phyloP scores from a whole-genome alignment of 169 alveolate genomes.

The Perkinsus olseni region DNA sequence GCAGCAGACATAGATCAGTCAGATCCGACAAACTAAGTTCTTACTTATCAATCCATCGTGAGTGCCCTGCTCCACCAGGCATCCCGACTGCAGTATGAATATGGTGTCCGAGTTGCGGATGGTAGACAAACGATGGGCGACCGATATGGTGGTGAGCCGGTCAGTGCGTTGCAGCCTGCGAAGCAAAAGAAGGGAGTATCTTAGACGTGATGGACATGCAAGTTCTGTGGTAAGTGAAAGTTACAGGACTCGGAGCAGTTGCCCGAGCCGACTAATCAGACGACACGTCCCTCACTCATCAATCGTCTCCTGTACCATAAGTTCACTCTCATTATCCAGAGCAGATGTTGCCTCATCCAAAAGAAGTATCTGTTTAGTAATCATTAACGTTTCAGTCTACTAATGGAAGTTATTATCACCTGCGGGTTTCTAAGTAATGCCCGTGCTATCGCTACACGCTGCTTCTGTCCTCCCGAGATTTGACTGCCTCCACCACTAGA shows the following conservation, averaged over 20 bases:
- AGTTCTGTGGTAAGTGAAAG: no score
- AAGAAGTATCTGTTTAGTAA: slow-evolving; percentile 34
- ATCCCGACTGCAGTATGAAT: neutral
- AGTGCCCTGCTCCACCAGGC: slow-evolving; percentile 4
- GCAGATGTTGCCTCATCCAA: slow-evolving; percentile 74
- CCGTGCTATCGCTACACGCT: slow-evolving; percentile 76
- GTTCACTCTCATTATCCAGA: slow-evolving; percentile 37
- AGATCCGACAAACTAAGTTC: neutral
- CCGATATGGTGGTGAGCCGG: slow-evolving; percentile 41
- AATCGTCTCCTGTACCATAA: neutral
- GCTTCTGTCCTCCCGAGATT: slow-evolving; percentile 79
- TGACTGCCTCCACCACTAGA: neutral
- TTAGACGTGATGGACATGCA: no score
- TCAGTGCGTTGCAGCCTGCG: neutral
- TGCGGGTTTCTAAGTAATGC: slow-evolving; percentile 67
- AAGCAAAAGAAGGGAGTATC: neutral
- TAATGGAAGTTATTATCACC: neutral
- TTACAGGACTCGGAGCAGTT: no score
- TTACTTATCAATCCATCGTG: neutral
- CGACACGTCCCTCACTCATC: neutral
- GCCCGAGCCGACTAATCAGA: neutral
- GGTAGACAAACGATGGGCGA: slow-evolving; percentile 71
- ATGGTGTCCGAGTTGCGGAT: slow-evolving; percentile 60
- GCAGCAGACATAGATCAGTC: no score
- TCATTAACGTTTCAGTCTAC: neutral